Evolutionary conservation across 768 basidiomycete species (phyloP).

Genomic region (Pulveroboletus sp.): DNA sequence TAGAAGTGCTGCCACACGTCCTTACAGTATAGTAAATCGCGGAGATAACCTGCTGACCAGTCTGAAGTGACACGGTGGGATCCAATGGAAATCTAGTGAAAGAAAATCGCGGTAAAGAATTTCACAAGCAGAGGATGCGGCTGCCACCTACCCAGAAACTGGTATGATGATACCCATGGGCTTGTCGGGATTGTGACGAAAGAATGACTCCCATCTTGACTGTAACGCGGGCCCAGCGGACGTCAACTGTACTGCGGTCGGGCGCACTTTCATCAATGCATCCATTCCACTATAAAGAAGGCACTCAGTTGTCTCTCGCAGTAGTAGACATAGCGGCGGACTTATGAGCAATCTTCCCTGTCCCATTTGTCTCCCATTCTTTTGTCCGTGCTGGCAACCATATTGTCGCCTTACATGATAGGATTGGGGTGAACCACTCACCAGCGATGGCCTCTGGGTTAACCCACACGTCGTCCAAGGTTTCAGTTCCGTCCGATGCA

Average conservation of each 20-base stretch:
- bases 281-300: slow-evolving; percentile 43
- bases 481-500: slow-evolving; percentile 41
- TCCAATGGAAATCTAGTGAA: slow-evolving; percentile 24
- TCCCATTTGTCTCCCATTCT: slow-evolving; percentile 36
- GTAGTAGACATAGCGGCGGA: slow-evolving; percentile 18
- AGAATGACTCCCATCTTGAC: slow-evolving; percentile 49
- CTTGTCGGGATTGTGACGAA: slow-evolving; percentile 48
- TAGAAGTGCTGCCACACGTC: too few species aligned
- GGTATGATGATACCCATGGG: slow-evolving; percentile 43
- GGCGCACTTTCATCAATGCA: slow-evolving; percentile 51
- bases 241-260: slow-evolving; percentile 44
- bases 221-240: slow-evolving; percentile 43
- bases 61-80: slow-evolving; percentile 1
- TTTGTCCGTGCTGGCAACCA: slow-evolving; percentile 20
- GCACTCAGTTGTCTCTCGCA: not conserved
- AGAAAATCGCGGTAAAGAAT: not conserved
- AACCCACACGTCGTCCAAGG: slow-evolving; percentile 44
- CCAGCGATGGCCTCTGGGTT: slow-evolving; percentile 35
- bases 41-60: slow-evolving; percentile 27
- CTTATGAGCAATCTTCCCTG: slow-evolving; percentile 53
- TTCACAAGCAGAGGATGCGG: not conserved
- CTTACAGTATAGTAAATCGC: slow-evolving; percentile 21
- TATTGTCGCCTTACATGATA: slow-evolving; percentile 1
- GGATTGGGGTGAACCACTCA: slow-evolving; percentile 21
- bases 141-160: slow-evolving; percentile 35